Evolutionary conservation across 208 protist genomes (phyloP).

Genomic region (Dictyostelium gargantuum): DNA sequence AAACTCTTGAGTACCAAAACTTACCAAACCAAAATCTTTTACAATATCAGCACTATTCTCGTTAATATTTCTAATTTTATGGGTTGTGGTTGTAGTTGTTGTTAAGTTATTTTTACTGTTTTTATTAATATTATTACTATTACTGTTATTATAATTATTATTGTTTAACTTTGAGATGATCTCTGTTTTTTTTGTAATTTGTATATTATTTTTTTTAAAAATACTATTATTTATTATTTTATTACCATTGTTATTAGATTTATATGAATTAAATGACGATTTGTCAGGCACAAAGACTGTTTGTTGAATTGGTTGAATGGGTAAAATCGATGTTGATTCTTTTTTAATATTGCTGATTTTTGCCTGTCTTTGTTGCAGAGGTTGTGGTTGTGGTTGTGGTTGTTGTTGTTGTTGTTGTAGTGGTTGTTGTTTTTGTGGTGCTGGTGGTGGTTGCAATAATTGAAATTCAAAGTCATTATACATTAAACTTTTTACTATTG

Average conservation of each 20-base stretch:
- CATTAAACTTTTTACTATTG: too few relatives aligned
- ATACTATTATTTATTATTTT: not conserved
- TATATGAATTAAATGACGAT: too few relatives aligned
- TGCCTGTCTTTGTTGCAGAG: too few relatives aligned
- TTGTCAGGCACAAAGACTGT: too few relatives aligned
- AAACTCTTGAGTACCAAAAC: not conserved
- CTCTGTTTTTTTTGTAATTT: not conserved
- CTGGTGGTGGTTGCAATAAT: too few relatives aligned
- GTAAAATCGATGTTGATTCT: too few relatives aligned
- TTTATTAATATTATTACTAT: not conserved
- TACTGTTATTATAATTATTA: not conserved
- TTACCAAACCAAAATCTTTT: not conserved
- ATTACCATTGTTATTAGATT: not conserved
- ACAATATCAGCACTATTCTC: not conserved
- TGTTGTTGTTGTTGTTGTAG: not conserved
- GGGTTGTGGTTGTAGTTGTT: not conserved
- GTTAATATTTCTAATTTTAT: too few relatives aligned
- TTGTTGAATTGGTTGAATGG: too few relatives aligned
- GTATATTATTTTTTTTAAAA: not conserved
- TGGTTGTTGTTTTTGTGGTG: not conserved
- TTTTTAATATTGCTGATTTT: too few relatives aligned
- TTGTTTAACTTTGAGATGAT: not conserved
- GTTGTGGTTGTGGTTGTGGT: too few relatives aligned
- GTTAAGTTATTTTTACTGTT: not conserved
- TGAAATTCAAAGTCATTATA: too few relatives aligned